These are phyloP conservation scores for Xylaria sp. DNA, from an alignment of 495 filamentous ascomycete genomes.

Conservation along the genomic window DNA sequence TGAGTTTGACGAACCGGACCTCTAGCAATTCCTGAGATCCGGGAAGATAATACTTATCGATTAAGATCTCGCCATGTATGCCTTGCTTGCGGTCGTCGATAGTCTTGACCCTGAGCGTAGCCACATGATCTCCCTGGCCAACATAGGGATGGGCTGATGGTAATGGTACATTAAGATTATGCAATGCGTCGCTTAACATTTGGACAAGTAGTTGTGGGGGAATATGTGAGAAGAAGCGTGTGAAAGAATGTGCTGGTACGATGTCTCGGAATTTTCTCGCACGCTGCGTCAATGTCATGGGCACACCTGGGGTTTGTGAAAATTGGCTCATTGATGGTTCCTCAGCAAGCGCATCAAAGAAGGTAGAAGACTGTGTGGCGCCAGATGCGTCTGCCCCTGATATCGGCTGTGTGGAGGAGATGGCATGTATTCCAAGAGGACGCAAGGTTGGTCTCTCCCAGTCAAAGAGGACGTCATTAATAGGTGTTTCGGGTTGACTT, in stretches of 20 bases:
- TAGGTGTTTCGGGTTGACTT: slow-evolving; percentile 81
- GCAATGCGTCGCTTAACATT: slow-evolving; percentile 79
- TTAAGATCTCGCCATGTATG: slow-evolving; percentile 81
- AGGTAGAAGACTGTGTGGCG: slow-evolving; percentile 43
- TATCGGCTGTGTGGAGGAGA: slow-evolving; percentile 64
- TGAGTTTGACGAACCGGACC: slow-evolving; percentile 90
- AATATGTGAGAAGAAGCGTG: slow-evolving; percentile 89
- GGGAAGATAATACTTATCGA: slow-evolving; percentile 68
- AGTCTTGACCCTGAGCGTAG: slow-evolving; percentile 74
- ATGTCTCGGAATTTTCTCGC: slow-evolving; percentile 90
- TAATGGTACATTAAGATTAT: slow-evolving; percentile 80
- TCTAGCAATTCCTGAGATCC: slow-evolving; percentile 71
- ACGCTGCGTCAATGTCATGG: slow-evolving; percentile 81
- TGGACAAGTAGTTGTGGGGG: slow-evolving; percentile 79
- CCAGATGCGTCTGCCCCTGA: slow-evolving; percentile 38
- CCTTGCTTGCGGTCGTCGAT: slow-evolving; percentile 80
- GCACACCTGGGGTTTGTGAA: slow-evolving; percentile 78
- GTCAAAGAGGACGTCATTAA: slow-evolving; percentile 73
- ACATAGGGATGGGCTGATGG: slow-evolving; percentile 51
- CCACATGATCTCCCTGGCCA: slow-evolving; percentile 54
- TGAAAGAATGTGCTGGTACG: slow-evolving; percentile 76
- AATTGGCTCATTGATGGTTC: slow-evolving; percentile 95
- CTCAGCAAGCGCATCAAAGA: slow-evolving; percentile 74
- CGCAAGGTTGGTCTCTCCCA: slow-evolving; percentile 68
- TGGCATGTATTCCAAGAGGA: slow-evolving; percentile 53